These are phyloP conservation scores for Arabidopsis hybrid DNA, from an alignment of 441 rosid genomes.

Conservation along the genomic window DNA sequence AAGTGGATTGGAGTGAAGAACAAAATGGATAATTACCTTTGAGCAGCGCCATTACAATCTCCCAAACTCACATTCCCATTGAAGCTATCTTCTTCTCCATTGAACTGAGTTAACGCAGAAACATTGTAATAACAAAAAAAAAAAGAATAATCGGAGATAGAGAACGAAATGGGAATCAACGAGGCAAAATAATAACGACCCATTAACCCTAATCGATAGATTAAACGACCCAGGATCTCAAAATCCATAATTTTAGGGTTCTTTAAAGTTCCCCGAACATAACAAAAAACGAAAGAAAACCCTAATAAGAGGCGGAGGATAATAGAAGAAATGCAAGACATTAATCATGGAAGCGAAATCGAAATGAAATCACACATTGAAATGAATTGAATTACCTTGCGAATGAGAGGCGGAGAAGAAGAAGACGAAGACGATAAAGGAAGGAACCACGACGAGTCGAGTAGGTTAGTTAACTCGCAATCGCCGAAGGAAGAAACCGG, in stretches of 20 bases:
- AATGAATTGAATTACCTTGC: conserved; percentile 50
- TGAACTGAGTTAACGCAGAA: conserved; percentile 48
- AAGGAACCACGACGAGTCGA: conserved; percentile 47
- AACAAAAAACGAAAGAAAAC: conserved; percentile 33
- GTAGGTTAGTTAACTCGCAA: conserved; percentile 34
- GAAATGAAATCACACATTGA: conserved; percentile 4
- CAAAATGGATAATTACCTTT: conserved; percentile 57
- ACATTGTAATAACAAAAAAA: conserved; percentile 2
- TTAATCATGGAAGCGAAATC: conserved; percentile 28
- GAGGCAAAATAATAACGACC: conserved; percentile 51
- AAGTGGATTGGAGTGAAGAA: conserved; percentile 39
- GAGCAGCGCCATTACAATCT: conserved; percentile 63
- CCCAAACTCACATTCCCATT: conserved; percentile 74
- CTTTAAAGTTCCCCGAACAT: conserved; percentile 36
- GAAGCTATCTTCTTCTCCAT: conserved; percentile 60
- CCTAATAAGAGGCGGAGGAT: conserved; percentile 51
- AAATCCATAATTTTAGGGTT: conserved; percentile 66
- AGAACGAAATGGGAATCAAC: conserved; percentile 35
- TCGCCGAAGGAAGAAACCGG: conserved; percentile 46
- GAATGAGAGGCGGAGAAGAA: conserved; percentile 42
- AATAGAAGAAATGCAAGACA: conserved; percentile 46
- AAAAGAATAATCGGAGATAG: conserved; percentile 41
- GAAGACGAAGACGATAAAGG: conserved; percentile 38
- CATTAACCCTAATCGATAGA: conserved; percentile 53
- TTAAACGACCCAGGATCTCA: conserved; percentile 46